Conservation (phyloP, 768 basidiomycete genomes). For the Boletus vinaceobasis region DNA sequence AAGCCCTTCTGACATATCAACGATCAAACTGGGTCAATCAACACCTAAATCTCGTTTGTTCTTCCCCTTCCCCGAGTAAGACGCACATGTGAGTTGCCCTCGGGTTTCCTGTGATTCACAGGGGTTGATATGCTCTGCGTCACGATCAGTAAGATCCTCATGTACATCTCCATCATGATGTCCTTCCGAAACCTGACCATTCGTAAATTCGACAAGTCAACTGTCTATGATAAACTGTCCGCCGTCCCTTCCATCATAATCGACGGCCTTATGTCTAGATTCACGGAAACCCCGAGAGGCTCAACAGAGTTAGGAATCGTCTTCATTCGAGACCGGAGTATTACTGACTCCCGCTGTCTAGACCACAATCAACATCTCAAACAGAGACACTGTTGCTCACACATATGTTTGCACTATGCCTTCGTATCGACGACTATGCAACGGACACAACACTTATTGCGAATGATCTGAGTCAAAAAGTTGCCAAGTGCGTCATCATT, state of each 20-base stretch:
- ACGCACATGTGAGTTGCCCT: conserved; percentile 51
- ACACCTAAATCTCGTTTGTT: conserved; percentile 47
- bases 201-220: conserved; percentile 45
- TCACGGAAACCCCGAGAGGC: conserved; percentile 72
- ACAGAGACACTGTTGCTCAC: conserved; percentile 71
- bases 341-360: conserved; percentile 22
- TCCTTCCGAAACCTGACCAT: conserved; percentile 52
- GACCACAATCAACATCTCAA: conserved; percentile 55
- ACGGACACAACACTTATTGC: conserved; percentile 68
- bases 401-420: conserved; percentile 76
- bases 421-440: conserved; percentile 75
- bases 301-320: conserved; percentile 51
- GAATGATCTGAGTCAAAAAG: conserved; percentile 65
- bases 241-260: conserved; percentile 60
- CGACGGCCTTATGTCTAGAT: conserved; percentile 73
- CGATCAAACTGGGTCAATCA: conserved; percentile 68
- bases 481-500: conserved; percentile 52
- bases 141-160: conserved; percentile 58
- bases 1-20: conserved; percentile 56
- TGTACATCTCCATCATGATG: conserved; percentile 83
- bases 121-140: neutral
- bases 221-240: conserved; percentile 53
- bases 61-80: conserved; percentile 50
- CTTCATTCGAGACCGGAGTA: too few species aligned
- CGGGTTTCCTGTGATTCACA: neutral